A percentile compares a stretch with the other conserved stretches of the same genome.
phyloP scores from a whole-genome alignment of 805 yeast genomes.

The Candida succiphila region DNA sequence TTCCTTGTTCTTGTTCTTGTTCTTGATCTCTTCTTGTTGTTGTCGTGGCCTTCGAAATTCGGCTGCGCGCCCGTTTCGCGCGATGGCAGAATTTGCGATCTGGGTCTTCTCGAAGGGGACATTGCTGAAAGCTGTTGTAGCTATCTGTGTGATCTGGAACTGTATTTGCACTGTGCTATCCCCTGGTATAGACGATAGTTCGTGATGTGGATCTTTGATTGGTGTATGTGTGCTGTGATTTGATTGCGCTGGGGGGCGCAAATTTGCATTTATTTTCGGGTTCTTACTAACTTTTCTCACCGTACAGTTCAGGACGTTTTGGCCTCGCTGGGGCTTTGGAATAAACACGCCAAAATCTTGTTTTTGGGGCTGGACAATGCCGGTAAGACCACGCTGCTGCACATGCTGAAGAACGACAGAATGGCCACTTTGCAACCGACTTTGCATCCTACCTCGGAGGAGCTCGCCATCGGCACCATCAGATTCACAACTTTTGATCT shows the following conservation, averaged over 20 bases:
- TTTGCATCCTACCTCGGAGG: constrained; percentile 97
- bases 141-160: neutral
- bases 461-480: constrained; percentile 90
- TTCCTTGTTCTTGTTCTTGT: neutral
- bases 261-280: neutral
- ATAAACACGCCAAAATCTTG: constrained; percentile 92
- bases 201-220: constrained; percentile 29
- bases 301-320: constrained; percentile 57
- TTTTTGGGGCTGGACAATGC: constrained; percentile 97
- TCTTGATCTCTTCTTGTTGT: neutral
- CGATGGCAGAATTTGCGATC: too few relatives aligned
- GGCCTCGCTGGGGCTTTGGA: constrained; percentile 75
- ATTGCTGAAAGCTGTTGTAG: neutral
- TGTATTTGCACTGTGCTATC: neutral
- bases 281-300: neutral
- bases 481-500: constrained; percentile 96
- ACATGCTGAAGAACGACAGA: constrained; percentile 88
- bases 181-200: neutral
- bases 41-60: too few relatives aligned
- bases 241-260: too few relatives aligned
- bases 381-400: constrained; percentile 86
- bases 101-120: neutral
- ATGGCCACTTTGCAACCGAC: constrained; percentile 97
- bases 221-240: constrained; percentile 23
- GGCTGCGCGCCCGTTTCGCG: too few relatives aligned